phyloP scores from a whole-genome alignment of 2,329 filamentous ascomycete genomes.

The Ophiosphaerella korrae region DNA sequence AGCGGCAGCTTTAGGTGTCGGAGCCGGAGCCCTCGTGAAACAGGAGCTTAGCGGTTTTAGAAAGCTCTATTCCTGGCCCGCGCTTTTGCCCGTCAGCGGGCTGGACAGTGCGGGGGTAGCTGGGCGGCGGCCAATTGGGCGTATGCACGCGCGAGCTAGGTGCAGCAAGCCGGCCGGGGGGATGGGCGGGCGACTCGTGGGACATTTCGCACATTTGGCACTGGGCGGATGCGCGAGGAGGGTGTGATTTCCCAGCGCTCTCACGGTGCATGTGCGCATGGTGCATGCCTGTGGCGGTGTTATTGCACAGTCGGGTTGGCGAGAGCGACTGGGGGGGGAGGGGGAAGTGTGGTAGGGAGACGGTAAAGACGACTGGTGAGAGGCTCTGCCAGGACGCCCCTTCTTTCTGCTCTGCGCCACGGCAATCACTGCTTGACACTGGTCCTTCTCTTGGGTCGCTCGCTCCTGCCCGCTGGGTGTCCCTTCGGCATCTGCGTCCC shows the following conservation, averaged over 20 bases:
- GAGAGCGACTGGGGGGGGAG: too few species aligned
- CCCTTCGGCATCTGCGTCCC: too few species aligned
- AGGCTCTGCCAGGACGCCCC: too few species aligned
- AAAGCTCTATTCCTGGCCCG: conserved; percentile 41
- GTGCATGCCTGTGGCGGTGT: conserved; percentile 4
- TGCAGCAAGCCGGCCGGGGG: conserved; percentile 7
- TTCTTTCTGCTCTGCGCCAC: too few species aligned
- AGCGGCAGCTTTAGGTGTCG: conserved; percentile 48
- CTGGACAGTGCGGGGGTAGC: conserved; percentile 22
- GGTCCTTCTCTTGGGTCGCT: too few species aligned
- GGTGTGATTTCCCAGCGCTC: not conserved
- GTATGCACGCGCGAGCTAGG: conserved; percentile 13
- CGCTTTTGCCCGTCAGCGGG: conserved; percentile 30
- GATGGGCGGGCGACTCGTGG: conserved; percentile 26
- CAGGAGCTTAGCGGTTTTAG: conserved; percentile 47
- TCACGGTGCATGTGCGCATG: conserved; percentile 2
- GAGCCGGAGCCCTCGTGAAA: conserved; percentile 46
- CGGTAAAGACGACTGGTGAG: too few species aligned
- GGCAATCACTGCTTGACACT: too few species aligned
- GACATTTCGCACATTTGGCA: conserved; percentile 13
- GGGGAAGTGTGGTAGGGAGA: too few species aligned
- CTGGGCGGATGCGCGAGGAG: conserved; percentile 9
- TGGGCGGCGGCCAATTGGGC: conserved; percentile 22
- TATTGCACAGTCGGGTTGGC: not conserved
- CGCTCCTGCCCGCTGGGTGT: not conserved